Evolutionary conservation across 169 alveolate species (phyloP), one percentile per base, ranked within the genome.

Genomic region (Cryptosporidium tyzzeri): DNA sequence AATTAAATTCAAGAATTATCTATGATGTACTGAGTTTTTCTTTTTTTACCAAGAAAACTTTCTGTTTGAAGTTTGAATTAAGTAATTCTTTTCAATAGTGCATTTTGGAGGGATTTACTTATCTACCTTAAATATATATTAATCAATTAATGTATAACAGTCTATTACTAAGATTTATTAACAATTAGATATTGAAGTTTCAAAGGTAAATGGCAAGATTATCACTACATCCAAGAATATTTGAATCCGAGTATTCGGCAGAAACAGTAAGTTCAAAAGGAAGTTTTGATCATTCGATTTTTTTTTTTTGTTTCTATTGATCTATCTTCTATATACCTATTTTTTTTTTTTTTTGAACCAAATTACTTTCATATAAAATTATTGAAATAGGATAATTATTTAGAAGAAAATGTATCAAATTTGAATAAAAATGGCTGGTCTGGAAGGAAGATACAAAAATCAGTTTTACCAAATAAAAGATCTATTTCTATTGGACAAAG

Each of bases 381-480:
- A 4, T 48, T 48, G 2, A 48, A 45, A 14, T 48, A 65, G 71
- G 26, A 29, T 35, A 73, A 35, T 2, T 23, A 2, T 33, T 23
- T n/a, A n/a, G 51, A 53, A 21, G 44, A 31, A 35, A 73, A 73
- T 41, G 44, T 14, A 3, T 21, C 58, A 1, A 29, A 14, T 18
- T 9, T 45, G 7, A 21, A 33, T 12, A 73, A 73, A 51, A 33
- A 41, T 44, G 35, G 68, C 23, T 4, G 37, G 8, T 37, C 37
- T 31, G 68, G 48, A 59, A 53, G 44, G 33, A 37, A 55, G 2
- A 33, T 21, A 1, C 44, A 41, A 59, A 73, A 37, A 37, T 58
- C 71, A 55, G 37, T 58, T 14, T 59, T 73, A 33, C 67, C 71
- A 65, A 55, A 33, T 71, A 73, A 21, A 29, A 37, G 70, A n/a